phyloP scores from a whole-genome alignment of 2,329 filamentous ascomycete species.

The Chaetomium strumarium region DNA sequence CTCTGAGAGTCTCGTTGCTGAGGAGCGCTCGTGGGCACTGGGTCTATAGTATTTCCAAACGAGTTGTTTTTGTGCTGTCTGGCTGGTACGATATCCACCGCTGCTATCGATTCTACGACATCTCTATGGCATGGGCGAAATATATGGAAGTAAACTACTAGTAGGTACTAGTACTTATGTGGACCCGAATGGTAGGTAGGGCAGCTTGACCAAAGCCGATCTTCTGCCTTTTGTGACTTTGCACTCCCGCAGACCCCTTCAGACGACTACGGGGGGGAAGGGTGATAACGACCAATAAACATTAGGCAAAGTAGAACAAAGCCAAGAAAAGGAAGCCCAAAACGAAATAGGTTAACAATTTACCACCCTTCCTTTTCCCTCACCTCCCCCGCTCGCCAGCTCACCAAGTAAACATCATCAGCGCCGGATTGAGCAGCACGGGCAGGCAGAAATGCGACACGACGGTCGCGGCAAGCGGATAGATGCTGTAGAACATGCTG shows the following conservation, averaged over 20 bases:
- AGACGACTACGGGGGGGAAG: background rate
- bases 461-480: slow-evolving; percentile 48
- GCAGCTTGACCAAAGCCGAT: background rate
- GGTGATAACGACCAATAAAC: background rate
- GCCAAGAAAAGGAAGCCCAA: background rate
- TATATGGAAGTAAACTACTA: background rate
- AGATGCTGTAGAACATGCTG: slow-evolving; percentile 50
- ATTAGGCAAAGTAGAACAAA: slow-evolving; percentile 1
- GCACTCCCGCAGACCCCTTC: background rate
- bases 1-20: slow-evolving; percentile 1
- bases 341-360: background rate
- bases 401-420: slow-evolving; percentile 59
- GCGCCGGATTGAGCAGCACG: slow-evolving; percentile 54
- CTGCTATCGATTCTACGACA: slow-evolving; percentile 4
- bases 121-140: slow-evolving; percentile 9
- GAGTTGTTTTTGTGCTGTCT: background rate
- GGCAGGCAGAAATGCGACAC: slow-evolving; percentile 52
- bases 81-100: background rate
- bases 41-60: background rate
- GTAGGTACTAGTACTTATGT: no score
- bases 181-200: background rate
- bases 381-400: background rate
- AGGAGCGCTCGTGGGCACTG: background rate
- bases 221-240: background rate
- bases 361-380: background rate